Percentiles rank a stretch among this genome's conserved stretches.
Evolutionary conservation across 177 flowering plant species (phyloP).

Genomic region (Vitis hybrid): DNA sequence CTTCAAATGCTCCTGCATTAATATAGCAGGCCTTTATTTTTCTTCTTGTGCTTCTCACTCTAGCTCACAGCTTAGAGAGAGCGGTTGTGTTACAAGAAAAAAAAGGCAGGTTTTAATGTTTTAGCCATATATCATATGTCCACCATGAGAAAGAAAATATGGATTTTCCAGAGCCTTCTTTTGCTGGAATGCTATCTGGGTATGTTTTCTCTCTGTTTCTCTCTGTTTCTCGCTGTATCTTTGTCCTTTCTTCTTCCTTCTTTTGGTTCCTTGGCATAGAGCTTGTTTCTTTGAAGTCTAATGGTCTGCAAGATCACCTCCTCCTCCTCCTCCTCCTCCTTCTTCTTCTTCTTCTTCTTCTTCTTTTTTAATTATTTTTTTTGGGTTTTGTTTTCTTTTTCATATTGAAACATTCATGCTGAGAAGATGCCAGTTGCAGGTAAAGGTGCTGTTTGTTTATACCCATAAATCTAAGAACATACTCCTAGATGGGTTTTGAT

Average conservation of each 20-base stretch:
- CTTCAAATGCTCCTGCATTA: slow-evolving; percentile 7
- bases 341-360: background rate
- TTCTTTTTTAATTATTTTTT: background rate
- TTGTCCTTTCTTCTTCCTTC: background rate
- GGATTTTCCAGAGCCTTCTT: slow-evolving; percentile 25
- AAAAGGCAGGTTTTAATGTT: background rate
- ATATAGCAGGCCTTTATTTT: background rate
- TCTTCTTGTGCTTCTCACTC: background rate
- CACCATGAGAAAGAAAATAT: slow-evolving; percentile 23
- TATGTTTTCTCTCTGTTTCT: slow-evolving; percentile 16
- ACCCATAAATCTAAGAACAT: too few species aligned
- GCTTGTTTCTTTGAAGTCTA: background rate
- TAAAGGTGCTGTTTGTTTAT: too few species aligned
- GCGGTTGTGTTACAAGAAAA: background rate
- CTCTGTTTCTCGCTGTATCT: background rate
- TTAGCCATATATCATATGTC: background rate
- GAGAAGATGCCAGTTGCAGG: background rate
- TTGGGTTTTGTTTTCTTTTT: background rate
- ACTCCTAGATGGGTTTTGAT: background rate
- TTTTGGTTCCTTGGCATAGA: background rate
- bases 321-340: background rate
- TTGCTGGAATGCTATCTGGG: slow-evolving; percentile 32
- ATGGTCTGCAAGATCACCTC: background rate
- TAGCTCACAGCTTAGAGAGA: background rate
- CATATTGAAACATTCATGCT: background rate